These are phyloP conservation scores for Alternaria gansuensis DNA, from an alignment of 2,329 filamentous ascomycete species.

Conservation along the genomic window DNA sequence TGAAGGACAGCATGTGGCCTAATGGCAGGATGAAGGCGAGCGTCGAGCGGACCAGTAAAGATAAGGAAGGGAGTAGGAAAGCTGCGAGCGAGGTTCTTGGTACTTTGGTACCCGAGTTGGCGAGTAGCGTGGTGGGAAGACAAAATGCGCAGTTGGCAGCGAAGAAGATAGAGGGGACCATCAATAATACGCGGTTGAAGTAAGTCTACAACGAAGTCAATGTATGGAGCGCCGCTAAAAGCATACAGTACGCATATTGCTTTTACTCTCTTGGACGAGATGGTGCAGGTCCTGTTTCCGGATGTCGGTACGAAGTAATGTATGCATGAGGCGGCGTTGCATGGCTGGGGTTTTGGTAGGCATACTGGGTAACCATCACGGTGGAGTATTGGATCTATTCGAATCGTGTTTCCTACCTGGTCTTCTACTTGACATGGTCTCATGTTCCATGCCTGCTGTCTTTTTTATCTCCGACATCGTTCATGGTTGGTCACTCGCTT, in stretches of 20 bases:
- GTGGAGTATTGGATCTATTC: not conserved
- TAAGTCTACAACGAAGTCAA: conserved; percentile 59
- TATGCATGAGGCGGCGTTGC: conserved; percentile 5
- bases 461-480: no score
- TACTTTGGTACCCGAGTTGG: conserved; percentile 88
- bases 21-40: conserved; percentile 64
- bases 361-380: not conserved
- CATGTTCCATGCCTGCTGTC: not conserved
- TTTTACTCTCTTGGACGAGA: conserved; percentile 61
- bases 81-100: conserved; percentile 91
- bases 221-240: conserved; percentile 29
- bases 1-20: conserved; percentile 86
- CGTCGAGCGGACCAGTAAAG: conserved; percentile 68
- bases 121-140: conserved; percentile 90
- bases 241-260: conserved; percentile 58
- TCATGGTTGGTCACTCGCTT: not conserved
- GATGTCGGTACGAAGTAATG: conserved; percentile 27
- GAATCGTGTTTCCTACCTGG: not conserved
- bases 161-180: conserved; percentile 83
- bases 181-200: conserved; percentile 93
- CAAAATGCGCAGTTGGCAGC: conserved; percentile 91
- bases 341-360: conserved; percentile 2
- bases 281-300: conserved; percentile 57
- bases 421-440: not conserved
- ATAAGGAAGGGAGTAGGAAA: conserved; percentile 81